Conservation (phyloP, 352 stramenopile genomes). For the Globisporangium cylindrosporum region DNA sequence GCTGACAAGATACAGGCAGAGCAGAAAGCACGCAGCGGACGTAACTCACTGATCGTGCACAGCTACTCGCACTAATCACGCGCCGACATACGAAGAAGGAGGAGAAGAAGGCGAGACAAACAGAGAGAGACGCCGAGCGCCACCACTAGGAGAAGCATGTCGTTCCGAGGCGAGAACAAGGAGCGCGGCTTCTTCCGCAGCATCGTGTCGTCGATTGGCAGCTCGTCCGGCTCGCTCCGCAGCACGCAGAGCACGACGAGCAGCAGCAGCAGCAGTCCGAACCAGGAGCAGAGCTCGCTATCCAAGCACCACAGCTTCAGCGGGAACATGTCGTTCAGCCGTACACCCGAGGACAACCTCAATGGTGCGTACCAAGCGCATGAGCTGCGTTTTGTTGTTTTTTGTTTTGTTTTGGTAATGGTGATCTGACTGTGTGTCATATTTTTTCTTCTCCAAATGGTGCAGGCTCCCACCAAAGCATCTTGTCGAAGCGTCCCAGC, state of each 20-base stretch:
- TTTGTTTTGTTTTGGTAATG: background rate
- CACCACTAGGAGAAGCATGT: constrained; percentile 11
- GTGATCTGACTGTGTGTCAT: background rate
- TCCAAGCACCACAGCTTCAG: constrained; percentile 74
- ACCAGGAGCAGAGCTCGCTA: constrained; percentile 25
- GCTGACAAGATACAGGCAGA: background rate
- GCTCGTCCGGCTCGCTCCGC: constrained; percentile 28
- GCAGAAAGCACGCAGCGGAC: background rate
- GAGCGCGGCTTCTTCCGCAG: constrained; percentile 55
- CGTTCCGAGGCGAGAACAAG: constrained; percentile 39
- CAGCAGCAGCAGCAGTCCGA: constrained; percentile 28
- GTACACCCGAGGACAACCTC: constrained; percentile 29
- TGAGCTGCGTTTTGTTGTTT: background rate
- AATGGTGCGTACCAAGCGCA: constrained; percentile 24
- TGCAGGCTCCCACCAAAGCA: constrained; percentile 30
- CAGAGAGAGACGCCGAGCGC: background rate
- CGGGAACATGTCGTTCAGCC: constrained; percentile 60
- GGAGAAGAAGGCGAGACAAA: background rate
- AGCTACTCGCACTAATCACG: background rate
- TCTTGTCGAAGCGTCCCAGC: constrained; percentile 70
- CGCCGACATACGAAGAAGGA: background rate
- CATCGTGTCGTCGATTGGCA: constrained; percentile 61
- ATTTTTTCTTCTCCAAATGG: background rate
- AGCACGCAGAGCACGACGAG: constrained; percentile 32
- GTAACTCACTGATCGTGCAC: background rate